phyloP scores from a whole-genome alignment of 768 basidiomycete genomes.

The Pleurotus tuber-regium region DNA sequence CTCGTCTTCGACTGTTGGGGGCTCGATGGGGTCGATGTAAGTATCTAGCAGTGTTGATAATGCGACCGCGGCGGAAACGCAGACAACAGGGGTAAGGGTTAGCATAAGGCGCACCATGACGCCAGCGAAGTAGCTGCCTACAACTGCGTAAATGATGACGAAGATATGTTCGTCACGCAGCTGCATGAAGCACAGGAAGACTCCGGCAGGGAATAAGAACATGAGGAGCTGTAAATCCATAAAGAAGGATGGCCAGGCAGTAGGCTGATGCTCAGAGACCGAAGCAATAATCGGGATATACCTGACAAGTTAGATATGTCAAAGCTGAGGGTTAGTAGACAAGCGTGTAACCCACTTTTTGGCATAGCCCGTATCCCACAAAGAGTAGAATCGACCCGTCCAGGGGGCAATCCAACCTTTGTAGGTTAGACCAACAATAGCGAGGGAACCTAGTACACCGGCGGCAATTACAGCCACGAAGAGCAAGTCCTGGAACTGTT shows the following conservation, averaged over 20 bases:
- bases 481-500: slow-evolving; percentile 87
- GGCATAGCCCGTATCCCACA: slow-evolving; percentile 99
- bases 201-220: slow-evolving; percentile 97
- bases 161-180: slow-evolving; percentile 97
- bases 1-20: slow-evolving; percentile 36
- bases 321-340: slow-evolving; percentile 8
- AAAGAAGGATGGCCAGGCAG: slow-evolving; percentile 99
- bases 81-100: slow-evolving; percentile 95
- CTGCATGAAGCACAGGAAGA: slow-evolving; percentile 90
- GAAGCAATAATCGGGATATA: slow-evolving; percentile 98
- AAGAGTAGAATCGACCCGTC: slow-evolving; percentile 99
- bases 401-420: slow-evolving; percentile 97
- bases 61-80: slow-evolving; percentile 89
- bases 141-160: slow-evolving; percentile 95
- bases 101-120: slow-evolving; percentile 99
- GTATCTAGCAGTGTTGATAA: slow-evolving; percentile 85
- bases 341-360: slow-evolving; percentile 66
- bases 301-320: slow-evolving; percentile 35
- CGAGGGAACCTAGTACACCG: slow-evolving; percentile 69
- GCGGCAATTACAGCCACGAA: slow-evolving; percentile 63
- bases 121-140: slow-evolving; percentile 97
- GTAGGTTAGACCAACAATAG: slow-evolving; percentile 81
- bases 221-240: slow-evolving; percentile 99
- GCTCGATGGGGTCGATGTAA: slow-evolving; percentile 84
- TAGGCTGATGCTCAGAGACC: slow-evolving; percentile 98